These are phyloP conservation scores for Ceratobasidium sp. DNA, from an alignment of 1,284 basidiomycete species.

Conservation along the genomic window DNA sequence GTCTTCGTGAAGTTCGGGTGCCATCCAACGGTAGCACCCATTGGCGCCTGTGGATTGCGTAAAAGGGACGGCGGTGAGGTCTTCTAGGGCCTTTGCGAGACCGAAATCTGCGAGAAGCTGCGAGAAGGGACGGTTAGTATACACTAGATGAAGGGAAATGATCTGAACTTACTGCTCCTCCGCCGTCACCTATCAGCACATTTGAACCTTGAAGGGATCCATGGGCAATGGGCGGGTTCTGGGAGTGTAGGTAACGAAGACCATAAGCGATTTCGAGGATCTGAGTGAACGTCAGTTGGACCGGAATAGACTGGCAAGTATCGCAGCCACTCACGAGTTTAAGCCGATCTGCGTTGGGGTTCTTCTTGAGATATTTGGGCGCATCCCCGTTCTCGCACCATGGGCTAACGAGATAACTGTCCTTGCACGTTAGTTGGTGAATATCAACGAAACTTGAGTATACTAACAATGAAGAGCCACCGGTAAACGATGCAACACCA, in stretches of 20 bases:
- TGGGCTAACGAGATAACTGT: conserved; percentile 16
- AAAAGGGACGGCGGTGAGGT: conserved; percentile 35
- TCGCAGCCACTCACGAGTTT: conserved; percentile 27
- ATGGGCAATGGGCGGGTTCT: conserved; percentile 39
- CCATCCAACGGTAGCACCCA: conserved; percentile 41
- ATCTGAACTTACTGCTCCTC: conserved; percentile 1
- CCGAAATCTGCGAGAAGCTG: conserved; percentile 42
- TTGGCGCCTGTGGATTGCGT: conserved; percentile 39
- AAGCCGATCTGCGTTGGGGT: conserved; percentile 38
- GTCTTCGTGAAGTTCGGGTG: conserved; percentile 40
- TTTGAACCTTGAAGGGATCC: conserved; percentile 40
- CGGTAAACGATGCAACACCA: conserved; percentile 32
- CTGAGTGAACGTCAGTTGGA: conserved; percentile 4
- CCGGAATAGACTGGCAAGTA: background rate
- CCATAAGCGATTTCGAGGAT: conserved; percentile 40
- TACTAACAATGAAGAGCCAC: conserved; percentile 17
- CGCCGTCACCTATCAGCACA: conserved; percentile 6
- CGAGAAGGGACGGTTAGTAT: conserved; percentile 15
- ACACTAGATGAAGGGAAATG: background rate
- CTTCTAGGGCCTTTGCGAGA: conserved; percentile 40
- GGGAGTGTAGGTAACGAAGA: conserved; percentile 39
- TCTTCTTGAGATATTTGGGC: conserved; percentile 37
- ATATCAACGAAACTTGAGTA: background rate
- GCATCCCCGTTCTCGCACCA: conserved; percentile 38
- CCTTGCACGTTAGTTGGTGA: conserved; percentile 18